phyloP scores from a whole-genome alignment of 2,329 filamentous ascomycete species.

The Talaromyces marneffei region DNA sequence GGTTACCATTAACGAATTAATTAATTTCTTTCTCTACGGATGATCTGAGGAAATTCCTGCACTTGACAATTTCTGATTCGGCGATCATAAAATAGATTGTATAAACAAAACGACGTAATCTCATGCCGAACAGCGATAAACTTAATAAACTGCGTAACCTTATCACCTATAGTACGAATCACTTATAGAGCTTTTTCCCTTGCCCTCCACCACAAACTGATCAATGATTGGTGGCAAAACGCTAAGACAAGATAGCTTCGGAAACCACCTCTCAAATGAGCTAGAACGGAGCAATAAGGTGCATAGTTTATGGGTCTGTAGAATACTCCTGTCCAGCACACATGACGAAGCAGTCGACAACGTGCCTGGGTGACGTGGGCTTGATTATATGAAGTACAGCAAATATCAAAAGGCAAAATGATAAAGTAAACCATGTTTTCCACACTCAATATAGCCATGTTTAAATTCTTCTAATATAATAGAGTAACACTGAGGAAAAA shows the following conservation, averaged over 20 bases:
- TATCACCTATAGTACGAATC: neutral
- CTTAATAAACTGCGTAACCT: neutral
- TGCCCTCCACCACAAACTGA: neutral
- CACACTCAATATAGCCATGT: neutral
- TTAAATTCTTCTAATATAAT: neutral
- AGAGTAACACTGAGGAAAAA: neutral
- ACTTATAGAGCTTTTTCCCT: neutral
- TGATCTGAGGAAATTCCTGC: neutral
- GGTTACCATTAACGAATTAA: neutral
- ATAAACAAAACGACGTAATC: neutral
- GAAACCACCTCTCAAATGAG: neutral
- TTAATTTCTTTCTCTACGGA: neutral
- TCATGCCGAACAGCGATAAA: neutral
- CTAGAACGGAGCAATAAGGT: neutral
- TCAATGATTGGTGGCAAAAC: neutral
- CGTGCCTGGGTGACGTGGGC: neutral
- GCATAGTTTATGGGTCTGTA: neutral
- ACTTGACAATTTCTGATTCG: neutral
- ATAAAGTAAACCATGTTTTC: neutral
- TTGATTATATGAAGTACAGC: neutral
- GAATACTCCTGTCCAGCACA: neutral
- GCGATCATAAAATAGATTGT: too few relatives aligned
- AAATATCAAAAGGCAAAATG: neutral
- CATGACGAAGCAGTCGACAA: neutral
- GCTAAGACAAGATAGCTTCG: neutral